Evolutionary conservation across 441 rosid genomes (phyloP).

Genomic region (Cnidoscolus chayamansa): DNA sequence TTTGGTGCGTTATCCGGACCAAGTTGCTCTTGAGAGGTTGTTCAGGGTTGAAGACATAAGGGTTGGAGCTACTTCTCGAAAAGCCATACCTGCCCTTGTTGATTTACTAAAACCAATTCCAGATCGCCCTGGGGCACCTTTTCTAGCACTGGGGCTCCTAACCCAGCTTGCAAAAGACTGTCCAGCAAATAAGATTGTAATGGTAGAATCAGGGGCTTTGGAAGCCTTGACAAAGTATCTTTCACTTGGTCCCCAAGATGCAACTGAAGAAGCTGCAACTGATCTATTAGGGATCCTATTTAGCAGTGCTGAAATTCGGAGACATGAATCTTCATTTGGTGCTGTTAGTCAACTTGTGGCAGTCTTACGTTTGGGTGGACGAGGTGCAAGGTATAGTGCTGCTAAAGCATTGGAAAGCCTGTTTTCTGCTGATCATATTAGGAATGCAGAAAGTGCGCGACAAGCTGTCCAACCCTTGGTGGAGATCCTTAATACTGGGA

Average conservation of each 20-base stretch:
- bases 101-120: slow-evolving; percentile 99
- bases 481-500: slow-evolving; percentile 93
- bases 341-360: slow-evolving; percentile 98
- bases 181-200: slow-evolving; percentile 81
- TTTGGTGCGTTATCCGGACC: slow-evolving; percentile 86
- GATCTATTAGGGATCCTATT: slow-evolving; percentile 88
- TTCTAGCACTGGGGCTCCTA: slow-evolving; percentile 83
- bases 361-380: slow-evolving; percentile 94
- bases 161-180: slow-evolving; percentile 96
- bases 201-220: slow-evolving; percentile 98
- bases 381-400: slow-evolving; percentile 96
- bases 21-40: slow-evolving; percentile 97
- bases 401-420: slow-evolving; percentile 98
- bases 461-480: slow-evolving; percentile 99
- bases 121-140: slow-evolving; percentile 99
- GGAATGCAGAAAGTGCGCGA: slow-evolving; percentile 89
- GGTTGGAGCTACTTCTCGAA: slow-evolving; percentile 96
- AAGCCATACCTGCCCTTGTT: slow-evolving; percentile 95
- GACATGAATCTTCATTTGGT: slow-evolving; percentile 96
- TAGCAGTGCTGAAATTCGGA: slow-evolving; percentile 88
- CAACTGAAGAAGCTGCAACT: slow-evolving; percentile 99
- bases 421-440: slow-evolving; percentile 93
- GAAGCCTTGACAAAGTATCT: slow-evolving; percentile 97
- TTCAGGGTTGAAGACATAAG: slow-evolving; percentile 99
- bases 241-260: slow-evolving; percentile 98